phyloP scores from a whole-genome alignment of 495 filamentous ascomycete genomes.

The Sordaria brevicollis region DNA sequence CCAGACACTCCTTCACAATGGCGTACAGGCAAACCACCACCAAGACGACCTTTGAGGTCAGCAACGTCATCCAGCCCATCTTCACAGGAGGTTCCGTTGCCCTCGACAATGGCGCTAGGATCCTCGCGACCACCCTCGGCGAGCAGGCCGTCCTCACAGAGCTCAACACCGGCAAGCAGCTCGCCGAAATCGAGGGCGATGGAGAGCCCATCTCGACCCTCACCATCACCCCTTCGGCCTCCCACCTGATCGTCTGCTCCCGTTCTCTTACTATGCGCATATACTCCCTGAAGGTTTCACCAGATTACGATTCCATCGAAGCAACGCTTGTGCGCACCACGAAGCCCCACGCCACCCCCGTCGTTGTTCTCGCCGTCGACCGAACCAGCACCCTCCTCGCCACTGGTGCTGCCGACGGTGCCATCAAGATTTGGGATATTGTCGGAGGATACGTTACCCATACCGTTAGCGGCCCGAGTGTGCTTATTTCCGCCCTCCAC shows the following conservation, averaged over 20 bases:
- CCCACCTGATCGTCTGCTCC: constrained; percentile 82
- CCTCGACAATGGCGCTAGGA: constrained; percentile 67
- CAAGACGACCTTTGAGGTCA: constrained; percentile 79
- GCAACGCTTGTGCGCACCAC: constrained; percentile 63
- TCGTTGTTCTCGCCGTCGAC: constrained; percentile 75
- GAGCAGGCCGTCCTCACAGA: constrained; percentile 87
- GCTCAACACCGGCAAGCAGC: constrained; percentile 68
- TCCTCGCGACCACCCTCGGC: constrained; percentile 76
- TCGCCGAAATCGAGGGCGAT: constrained; percentile 88
- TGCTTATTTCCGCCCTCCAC: constrained; percentile 77
- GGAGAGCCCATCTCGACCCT: constrained; percentile 84
- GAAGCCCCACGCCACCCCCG: constrained; percentile 84
- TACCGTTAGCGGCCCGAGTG: constrained; percentile 85
- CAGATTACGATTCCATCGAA: constrained; percentile 45
- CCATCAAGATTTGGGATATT: constrained; percentile 96
- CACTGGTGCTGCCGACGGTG: constrained; percentile 83
- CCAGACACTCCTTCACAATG: constrained; percentile 23
- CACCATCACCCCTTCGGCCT: constrained; percentile 74
- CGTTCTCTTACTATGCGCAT: constrained; percentile 90
- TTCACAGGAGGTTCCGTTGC: constrained; percentile 86
- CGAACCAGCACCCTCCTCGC: constrained; percentile 80
- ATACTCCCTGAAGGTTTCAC: constrained; percentile 57
- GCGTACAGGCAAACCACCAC: constrained; percentile 37
- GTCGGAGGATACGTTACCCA: constrained; percentile 84
- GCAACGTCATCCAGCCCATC: constrained; percentile 76